Evolutionary conservation across 2,329 filamentous ascomycete genomes (phyloP).

Genomic region (Aureobasidium namibiae): DNA sequence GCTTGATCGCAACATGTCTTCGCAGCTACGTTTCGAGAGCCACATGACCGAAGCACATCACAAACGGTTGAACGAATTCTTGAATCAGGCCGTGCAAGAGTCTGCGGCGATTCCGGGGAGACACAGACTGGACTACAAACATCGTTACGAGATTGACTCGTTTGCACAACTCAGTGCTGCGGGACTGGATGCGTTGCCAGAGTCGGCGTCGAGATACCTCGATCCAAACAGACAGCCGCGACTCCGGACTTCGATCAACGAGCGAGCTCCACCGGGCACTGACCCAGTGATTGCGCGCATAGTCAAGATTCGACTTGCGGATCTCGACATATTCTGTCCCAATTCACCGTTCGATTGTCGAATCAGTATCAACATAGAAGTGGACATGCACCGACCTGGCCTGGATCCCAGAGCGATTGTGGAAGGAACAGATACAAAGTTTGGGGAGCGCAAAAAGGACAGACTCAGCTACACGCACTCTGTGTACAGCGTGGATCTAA

Average conservation of each 20-base stretch:
- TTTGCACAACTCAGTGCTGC: conserved; percentile 68
- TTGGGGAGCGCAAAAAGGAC: conserved; percentile 56
- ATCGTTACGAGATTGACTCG: conserved; percentile 63
- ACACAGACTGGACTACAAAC: conserved; percentile 67
- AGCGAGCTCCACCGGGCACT: conserved; percentile 57
- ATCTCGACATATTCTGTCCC: conserved; percentile 82
- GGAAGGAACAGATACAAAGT: conserved; percentile 36
- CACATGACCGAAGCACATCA: conserved; percentile 86
- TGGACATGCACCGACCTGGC: conserved; percentile 52
- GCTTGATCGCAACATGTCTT: conserved; percentile 46
- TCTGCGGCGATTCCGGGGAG: conserved; percentile 39
- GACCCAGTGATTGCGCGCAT: conserved; percentile 65
- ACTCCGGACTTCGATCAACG: conserved; percentile 44
- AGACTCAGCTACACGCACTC: conserved; percentile 84
- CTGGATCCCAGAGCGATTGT: conserved; percentile 52
- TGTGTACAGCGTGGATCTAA: conserved; percentile 84
- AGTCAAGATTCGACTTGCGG: conserved; percentile 79
- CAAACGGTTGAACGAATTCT: conserved; percentile 70
- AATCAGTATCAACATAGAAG: conserved; percentile 90
- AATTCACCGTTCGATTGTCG: conserved; percentile 75
- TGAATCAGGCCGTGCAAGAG: conserved; percentile 61
- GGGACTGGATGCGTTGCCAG: conserved; percentile 52
- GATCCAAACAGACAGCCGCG: conserved; percentile 48
- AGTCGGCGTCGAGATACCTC: conserved; percentile 18
- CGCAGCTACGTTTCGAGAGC: conserved; percentile 61